Evolutionary conservation across 2,329 filamentous ascomycete genomes (phyloP).

Genomic region (Intubia oerlemansii): DNA sequence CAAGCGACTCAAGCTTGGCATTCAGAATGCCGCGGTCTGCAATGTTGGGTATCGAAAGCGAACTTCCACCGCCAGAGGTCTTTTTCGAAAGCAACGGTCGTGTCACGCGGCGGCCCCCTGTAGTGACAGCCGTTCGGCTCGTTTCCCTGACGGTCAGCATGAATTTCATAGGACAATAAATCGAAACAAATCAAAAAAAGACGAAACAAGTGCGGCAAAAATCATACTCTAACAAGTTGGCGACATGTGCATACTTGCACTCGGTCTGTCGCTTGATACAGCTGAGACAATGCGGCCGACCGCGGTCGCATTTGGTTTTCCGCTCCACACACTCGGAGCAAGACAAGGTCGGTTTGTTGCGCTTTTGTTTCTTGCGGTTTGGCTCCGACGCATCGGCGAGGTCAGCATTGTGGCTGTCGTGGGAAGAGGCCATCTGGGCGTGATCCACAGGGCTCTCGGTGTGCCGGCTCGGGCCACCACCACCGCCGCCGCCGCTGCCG

Average conservation of each 20-base stretch:
- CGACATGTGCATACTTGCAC: slow-evolving; percentile 56
- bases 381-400: background rate
- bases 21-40: slow-evolving; percentile 28
- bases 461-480: no score
- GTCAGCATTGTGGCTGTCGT: no score
- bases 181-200: background rate
- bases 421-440: no score
- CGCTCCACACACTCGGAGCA: slow-evolving; percentile 64
- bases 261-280: slow-evolving; percentile 56
- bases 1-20: slow-evolving; percentile 22
- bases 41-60: slow-evolving; percentile 27
- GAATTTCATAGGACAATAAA: no score
- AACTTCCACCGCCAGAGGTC: slow-evolving; percentile 15
- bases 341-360: slow-evolving; percentile 65
- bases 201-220: slow-evolving; percentile 3
- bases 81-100: slow-evolving; percentile 32
- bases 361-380: slow-evolving; percentile 49
- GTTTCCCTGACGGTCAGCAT: slow-evolving; percentile 25
- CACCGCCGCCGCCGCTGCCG: no score
- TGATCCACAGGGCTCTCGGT: no score
- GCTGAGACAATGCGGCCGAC: slow-evolving; percentile 44
- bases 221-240: slow-evolving; percentile 57
- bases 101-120: slow-evolving; percentile 32
- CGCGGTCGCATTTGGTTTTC: slow-evolving; percentile 70
- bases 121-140: slow-evolving; percentile 22